phyloP scores from a whole-genome alignment of 192 early-diverging fungal genomes.

The Mortierella hygrophila region DNA sequence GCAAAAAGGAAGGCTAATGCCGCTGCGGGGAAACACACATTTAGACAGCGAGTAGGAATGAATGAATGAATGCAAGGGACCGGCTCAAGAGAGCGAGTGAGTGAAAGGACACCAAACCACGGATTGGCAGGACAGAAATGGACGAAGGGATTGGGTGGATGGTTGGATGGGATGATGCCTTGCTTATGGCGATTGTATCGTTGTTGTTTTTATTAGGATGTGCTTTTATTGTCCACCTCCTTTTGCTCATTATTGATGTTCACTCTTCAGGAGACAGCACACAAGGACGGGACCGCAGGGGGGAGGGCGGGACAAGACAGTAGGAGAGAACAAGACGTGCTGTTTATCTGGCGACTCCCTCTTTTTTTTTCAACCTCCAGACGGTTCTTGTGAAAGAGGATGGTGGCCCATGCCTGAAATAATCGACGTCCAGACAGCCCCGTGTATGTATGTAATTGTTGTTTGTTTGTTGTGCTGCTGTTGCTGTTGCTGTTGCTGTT shows the following conservation, averaged over 20 bases:
- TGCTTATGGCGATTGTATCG: neutral
- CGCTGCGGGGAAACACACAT: neutral
- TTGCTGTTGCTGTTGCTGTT: too few relatives aligned
- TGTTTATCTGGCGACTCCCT: neutral
- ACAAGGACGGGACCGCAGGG: constrained; percentile 1
- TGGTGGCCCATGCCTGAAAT: too few relatives aligned
- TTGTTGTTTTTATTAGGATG: neutral
- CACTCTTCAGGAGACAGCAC: neutral
- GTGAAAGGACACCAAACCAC: neutral
- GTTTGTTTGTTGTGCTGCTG: too few relatives aligned
- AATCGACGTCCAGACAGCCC: too few relatives aligned
- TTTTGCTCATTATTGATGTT: neutral
- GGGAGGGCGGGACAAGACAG: neutral
- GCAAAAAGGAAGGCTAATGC: neutral
- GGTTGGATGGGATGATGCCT: neutral
- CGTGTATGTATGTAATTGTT: too few relatives aligned
- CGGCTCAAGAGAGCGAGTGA: neutral
- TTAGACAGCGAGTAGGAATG: neutral
- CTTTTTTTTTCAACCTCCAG: too few relatives aligned
- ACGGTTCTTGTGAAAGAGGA: too few relatives aligned
- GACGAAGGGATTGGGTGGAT: neutral
- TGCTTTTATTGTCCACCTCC: neutral
- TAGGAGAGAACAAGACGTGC: neutral
- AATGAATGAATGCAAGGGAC: constrained; percentile 11
- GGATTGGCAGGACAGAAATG: neutral